Conservation (phyloP, 2,329 filamentous ascomycete species). For the Ampelomyces quisqualis region DNA sequence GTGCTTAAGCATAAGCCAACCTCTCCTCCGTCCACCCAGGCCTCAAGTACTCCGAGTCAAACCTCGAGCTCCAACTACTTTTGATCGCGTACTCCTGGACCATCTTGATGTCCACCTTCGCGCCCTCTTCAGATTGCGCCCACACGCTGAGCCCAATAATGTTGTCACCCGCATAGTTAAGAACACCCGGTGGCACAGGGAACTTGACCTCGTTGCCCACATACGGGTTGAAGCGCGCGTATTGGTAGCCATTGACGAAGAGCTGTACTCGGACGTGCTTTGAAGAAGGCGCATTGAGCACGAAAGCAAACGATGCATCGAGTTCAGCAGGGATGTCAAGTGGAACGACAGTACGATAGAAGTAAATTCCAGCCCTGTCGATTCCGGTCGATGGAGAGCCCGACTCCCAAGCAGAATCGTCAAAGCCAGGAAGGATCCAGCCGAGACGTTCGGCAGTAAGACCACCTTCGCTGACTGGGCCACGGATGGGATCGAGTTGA, state of each 20-base stretch:
- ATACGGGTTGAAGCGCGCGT: conserved; percentile 60
- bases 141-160: conserved; percentile 60
- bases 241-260: conserved; percentile 67
- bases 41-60: conserved; percentile 52
- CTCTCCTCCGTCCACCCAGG: conserved; percentile 52
- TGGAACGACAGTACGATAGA: conserved; percentile 57
- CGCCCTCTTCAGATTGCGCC: conserved; percentile 58
- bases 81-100: conserved; percentile 56
- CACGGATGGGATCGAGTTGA: conserved; percentile 58
- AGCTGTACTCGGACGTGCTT: conserved; percentile 56
- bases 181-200: conserved; percentile 60
- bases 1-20: conserved; percentile 34
- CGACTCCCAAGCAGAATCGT: conserved; percentile 50
- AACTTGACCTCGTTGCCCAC: conserved; percentile 63
- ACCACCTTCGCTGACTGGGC: conserved; percentile 60
- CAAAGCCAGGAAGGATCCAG: conserved; percentile 60
- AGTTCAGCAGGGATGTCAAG: conserved; percentile 54
- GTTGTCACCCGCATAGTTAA: conserved; percentile 61
- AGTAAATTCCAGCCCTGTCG: conserved; percentile 54
- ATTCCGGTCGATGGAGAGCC: conserved; percentile 46
- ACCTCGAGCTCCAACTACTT: conserved; percentile 55
- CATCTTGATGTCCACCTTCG: conserved; percentile 53
- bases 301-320: conserved; percentile 60
- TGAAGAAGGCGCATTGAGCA: conserved; percentile 50
- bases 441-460: conserved; percentile 60